These are phyloP conservation scores for Fusarium xylarioides DNA, from an alignment of 2,329 filamentous ascomycete genomes.

Conservation along the genomic window DNA sequence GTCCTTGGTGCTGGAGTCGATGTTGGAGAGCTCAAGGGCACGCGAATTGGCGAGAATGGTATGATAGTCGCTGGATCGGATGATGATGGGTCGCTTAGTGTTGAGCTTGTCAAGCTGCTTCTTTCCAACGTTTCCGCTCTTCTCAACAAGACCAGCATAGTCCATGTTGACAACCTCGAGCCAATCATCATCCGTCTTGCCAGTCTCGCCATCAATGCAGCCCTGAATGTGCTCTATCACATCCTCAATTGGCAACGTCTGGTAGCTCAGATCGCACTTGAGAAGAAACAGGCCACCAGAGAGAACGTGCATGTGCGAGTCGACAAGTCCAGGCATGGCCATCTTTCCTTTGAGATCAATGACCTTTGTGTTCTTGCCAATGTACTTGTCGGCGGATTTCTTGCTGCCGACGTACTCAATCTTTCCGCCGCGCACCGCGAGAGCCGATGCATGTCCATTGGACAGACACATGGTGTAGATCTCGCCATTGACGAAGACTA, in stretches of 20 bases:
- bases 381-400: constrained; percentile 27
- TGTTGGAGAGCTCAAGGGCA: constrained; percentile 36
- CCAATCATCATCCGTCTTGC: constrained; percentile 38
- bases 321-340: constrained; percentile 44
- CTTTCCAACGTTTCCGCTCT: constrained; percentile 35
- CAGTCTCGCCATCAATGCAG: constrained; percentile 36
- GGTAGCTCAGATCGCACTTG: constrained; percentile 43
- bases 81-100: constrained; percentile 36
- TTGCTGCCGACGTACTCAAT: constrained; percentile 37
- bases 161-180: constrained; percentile 42
- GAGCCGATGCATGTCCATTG: constrained; percentile 22
- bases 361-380: constrained; percentile 38
- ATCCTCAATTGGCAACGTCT: constrained; percentile 30
- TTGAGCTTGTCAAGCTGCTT: constrained; percentile 31
- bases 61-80: constrained; percentile 41
- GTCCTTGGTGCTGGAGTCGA: constrained; percentile 32
- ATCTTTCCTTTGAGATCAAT: constrained; percentile 42
- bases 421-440: constrained; percentile 34
- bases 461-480: constrained; percentile 39
- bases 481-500: constrained; percentile 41
- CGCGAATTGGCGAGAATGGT: constrained; percentile 38
- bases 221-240: constrained; percentile 36
- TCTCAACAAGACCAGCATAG: constrained; percentile 33
- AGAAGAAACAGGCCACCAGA: constrained; percentile 38
- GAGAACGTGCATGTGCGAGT: constrained; percentile 42